Evolutionary conservation across 208 protist genomes (phyloP), one percentile per base, ranked within the genome.

Genomic region (Phytomonas sp.): DNA sequence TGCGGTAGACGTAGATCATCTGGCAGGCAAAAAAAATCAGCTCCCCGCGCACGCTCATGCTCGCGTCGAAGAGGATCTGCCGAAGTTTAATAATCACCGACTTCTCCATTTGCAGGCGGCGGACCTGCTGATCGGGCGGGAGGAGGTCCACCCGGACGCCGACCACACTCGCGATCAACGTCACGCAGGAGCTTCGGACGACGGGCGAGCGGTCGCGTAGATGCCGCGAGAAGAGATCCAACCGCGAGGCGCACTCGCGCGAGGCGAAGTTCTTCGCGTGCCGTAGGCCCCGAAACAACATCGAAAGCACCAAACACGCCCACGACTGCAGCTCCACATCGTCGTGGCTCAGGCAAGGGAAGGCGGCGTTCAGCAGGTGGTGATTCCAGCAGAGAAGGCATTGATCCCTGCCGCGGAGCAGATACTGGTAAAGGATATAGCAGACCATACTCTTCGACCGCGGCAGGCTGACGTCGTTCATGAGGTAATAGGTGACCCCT

Each of bases 381-480:
- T 87, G 82, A 73, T 95, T 94, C 88, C 91, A 95, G 71, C 81
- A 91, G 23, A 78, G 60, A 29, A 92, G 70, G 78, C 80, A 90
- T 76, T 88, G 79, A 42, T 70, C 66, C 77, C 88, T 81, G 7
- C 84, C 90, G 33, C 84, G 76, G 69, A 78, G 74, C 71, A 87
- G 76, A 60, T 91, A 81, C 67, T 94, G 84, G 74, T 84, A 93
- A 26, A 99, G 84, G 0, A 99, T 87, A 78, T 98, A 98, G 70
- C 93, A 97, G 8, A 93, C 74, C 84, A 98, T 97, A 36, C 85
- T 82, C 78, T 94, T 95, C 69, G 86, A 93, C 5, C 94, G 71
- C 60, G 74, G 69, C 70, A 96, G 69, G 73, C 82, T 64, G 63
- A 89, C 63, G 67, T 88, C 77, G 79, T 82, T 73, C 71, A 92